Base-by-base conservation (phyloP, 139 green algal species). In the Raphidocelis subcapitata region DNA sequence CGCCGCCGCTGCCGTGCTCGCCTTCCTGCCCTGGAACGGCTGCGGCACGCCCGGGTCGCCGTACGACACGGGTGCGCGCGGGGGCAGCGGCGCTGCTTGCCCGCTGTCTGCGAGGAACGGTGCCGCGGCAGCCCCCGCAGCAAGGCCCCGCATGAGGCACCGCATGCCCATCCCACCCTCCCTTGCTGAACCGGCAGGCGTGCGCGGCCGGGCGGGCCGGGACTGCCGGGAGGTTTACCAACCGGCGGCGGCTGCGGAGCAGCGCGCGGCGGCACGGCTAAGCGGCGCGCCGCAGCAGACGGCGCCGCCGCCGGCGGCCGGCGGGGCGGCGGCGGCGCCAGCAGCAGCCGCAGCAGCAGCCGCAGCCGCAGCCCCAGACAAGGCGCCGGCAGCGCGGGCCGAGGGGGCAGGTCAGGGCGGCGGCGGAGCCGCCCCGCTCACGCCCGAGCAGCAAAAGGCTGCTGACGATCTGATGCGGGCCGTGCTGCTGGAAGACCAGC, bases 161-260 rank as follows among this genome's bases (percentile, higher is more conserved):
- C n/a, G 32, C 60, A 28, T 49, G 59, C 41, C 24, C 2, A 3
- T n/a, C 46, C 23, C 33, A 18, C 5, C 56, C 14, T 59, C 26
- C 23, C 24, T 62, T 24, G 61, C 26, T 29, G 24, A 57, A 51
- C 32, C n/a, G 10, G n/a, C 74, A 65, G 79, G 79, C 10, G 36
- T 74, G 1, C n/a, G 57, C 3, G 74, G 70, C 0, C 15, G 4
- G 3, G 64, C 65, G 23, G 69, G 79, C n/a, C 37, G 41, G 2
- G 44, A 62, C 29, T 82, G 74, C 62, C 75, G 77, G 51, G 24
- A 74, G 2, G 54, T 82, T 0, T 85, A 85, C 35, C 75, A 81
- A 55, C 70, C 74, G 5, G 80, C 80, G 20, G 66, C 60, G 10
- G 75, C 52, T 26, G 80, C 80, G 31, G 74, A 85, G 62, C 44